Evolutionary conservation across 78 protist genomes (phyloP).

Genomic region (Tieghemostelium lacteum): DNA sequence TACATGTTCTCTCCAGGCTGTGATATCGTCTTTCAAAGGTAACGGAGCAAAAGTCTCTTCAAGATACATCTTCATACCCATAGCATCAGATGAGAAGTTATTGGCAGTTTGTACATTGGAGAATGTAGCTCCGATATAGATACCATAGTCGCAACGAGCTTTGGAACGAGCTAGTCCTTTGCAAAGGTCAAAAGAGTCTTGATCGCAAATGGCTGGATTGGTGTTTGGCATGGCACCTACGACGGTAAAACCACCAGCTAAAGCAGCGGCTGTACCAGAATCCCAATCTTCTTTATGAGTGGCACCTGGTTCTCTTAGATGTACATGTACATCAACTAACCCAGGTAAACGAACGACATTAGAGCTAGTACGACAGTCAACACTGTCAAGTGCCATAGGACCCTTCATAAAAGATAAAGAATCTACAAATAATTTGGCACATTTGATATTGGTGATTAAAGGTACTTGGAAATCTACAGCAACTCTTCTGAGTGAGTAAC

Average conservation of each 20-base stretch:
- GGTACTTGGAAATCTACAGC: constrained; percentile 93
- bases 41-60: constrained; percentile 75
- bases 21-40: constrained; percentile 74
- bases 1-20: constrained; percentile 79
- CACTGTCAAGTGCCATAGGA: constrained; percentile 56
- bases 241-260: constrained; percentile 88
- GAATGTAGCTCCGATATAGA: constrained; percentile 72
- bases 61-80: constrained; percentile 77
- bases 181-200: constrained; percentile 50
- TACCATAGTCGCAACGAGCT: constrained; percentile 81
- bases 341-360: constrained; percentile 78
- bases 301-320: constrained; percentile 67
- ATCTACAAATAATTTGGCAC: constrained; percentile 91
- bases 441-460: constrained; percentile 93
- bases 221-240: constrained; percentile 85
- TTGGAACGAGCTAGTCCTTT: constrained; percentile 43
- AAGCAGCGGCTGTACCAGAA: constrained; percentile 62
- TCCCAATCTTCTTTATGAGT: constrained; percentile 84
- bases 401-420: constrained; percentile 59
- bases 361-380: constrained; percentile 55
- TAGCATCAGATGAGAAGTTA: constrained; percentile 31
- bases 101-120: constrained; percentile 35
- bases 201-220: constrained; percentile 62
- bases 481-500: constrained; percentile 90
- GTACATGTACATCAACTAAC: constrained; percentile 74